phyloP scores from a whole-genome alignment of 2,329 filamentous ascomycete genomes.

The Huntiella bhutanensis region DNA sequence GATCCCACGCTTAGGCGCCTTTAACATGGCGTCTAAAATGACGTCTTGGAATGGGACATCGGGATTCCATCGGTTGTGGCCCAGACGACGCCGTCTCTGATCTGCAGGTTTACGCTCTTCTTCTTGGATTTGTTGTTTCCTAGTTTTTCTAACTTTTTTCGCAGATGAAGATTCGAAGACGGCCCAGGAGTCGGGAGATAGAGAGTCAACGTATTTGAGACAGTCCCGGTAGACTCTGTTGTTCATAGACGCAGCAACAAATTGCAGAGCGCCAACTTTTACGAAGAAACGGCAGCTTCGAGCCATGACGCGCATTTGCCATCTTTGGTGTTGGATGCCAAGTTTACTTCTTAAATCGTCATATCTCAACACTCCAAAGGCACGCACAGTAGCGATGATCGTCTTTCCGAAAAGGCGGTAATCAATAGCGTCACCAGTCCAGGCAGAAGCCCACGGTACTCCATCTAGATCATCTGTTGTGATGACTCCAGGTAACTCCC shows the following conservation, averaged over 20 bases:
- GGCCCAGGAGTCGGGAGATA: constrained; percentile 37
- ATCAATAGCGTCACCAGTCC: constrained; percentile 40
- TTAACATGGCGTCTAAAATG: constrained; percentile 19
- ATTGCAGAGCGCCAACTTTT: constrained; percentile 33
- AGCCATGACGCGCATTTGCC: constrained; percentile 41
- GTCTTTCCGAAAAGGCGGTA: constrained; percentile 37
- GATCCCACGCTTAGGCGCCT: constrained; percentile 18
- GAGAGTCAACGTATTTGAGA: constrained; percentile 37
- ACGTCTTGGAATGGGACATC: constrained; percentile 13
- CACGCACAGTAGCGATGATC: constrained; percentile 36
- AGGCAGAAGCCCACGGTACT: constrained; percentile 35
- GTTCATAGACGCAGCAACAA: constrained; percentile 35
- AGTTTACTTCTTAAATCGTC: constrained; percentile 39
- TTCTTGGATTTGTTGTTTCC: constrained; percentile 10
- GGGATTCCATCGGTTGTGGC: constrained; percentile 5
- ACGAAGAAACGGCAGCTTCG: constrained; percentile 40
- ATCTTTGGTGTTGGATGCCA: constrained; percentile 32
- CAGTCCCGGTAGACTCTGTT: constrained; percentile 41
- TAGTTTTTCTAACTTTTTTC: constrained; percentile 11
- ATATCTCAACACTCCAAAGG: constrained; percentile 39
- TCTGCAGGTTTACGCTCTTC: constrained; percentile 4
- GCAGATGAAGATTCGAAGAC: constrained; percentile 22
- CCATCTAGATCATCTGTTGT: constrained; percentile 30
- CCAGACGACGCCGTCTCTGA: not conserved
- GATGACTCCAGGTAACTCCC: constrained; percentile 2